phyloP scores from a whole-genome alignment of 305 asterid genomes.

The Fraxinus greggii region DNA sequence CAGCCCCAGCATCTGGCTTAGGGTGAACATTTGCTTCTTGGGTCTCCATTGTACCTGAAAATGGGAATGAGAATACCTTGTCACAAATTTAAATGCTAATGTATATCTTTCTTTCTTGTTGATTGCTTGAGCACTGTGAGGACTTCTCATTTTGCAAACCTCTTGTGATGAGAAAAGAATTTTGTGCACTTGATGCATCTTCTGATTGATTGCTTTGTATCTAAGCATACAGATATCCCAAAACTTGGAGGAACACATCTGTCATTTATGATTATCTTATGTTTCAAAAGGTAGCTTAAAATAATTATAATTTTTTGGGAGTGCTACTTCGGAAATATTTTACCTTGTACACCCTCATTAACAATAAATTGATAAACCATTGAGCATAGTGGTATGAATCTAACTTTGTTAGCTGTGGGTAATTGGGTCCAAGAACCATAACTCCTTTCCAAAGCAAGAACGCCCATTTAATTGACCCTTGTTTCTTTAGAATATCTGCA shows the following conservation, averaged over 20 bases:
- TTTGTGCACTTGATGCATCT: slow-evolving; percentile 5
- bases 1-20: not conserved
- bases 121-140: slow-evolving; percentile 6
- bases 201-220: not conserved
- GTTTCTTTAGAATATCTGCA: not conserved
- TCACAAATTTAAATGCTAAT: not conserved
- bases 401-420: not conserved
- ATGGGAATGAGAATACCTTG: not conserved
- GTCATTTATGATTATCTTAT: not conserved
- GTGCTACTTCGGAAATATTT: not conserved
- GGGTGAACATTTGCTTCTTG: not conserved
- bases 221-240: not conserved
- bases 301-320: not conserved
- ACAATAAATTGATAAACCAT: not conserved
- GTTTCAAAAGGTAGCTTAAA: not conserved
- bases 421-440: not conserved
- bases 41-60: not conserved
- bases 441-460: not conserved
- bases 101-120: not conserved
- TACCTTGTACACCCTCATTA: not conserved
- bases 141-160: not conserved
- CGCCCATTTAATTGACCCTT: not conserved
- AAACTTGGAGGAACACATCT: not conserved
- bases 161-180: slow-evolving; percentile 6
- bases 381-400: not conserved